Conservation (phyloP, 2,329 filamentous ascomycete genomes). For the Sordariomycetes sp. region DNA sequence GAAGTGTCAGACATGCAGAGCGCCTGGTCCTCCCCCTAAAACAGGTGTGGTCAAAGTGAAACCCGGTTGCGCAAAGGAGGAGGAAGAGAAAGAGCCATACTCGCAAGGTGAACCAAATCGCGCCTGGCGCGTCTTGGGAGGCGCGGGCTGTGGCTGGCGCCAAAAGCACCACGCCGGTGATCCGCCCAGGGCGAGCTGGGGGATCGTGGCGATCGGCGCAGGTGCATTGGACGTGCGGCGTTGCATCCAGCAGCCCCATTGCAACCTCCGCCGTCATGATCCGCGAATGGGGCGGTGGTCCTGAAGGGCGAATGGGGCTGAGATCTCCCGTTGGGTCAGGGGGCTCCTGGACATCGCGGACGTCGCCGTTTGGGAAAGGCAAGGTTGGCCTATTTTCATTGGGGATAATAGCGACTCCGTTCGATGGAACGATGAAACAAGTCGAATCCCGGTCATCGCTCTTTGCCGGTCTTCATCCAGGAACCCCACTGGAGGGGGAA, state of each 20-base stretch:
- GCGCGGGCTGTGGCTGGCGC: background rate
- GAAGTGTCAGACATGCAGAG: background rate
- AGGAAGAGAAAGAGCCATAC: background rate
- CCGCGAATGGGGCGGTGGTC: background rate
- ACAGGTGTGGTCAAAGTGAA: background rate
- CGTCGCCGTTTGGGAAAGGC: background rate
- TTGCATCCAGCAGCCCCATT: slow-evolving; percentile 1
- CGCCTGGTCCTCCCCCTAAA: background rate
- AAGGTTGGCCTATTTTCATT: background rate
- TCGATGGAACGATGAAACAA: background rate
- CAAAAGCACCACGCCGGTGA: background rate
- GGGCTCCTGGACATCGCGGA: background rate
- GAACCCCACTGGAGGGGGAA: background rate
- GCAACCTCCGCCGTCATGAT: slow-evolving; percentile 2
- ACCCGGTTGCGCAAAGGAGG: background rate
- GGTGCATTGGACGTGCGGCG: background rate
- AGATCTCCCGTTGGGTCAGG: background rate
- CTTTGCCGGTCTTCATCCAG: background rate
- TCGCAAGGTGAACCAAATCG: background rate
- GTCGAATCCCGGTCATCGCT: background rate
- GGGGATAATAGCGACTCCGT: background rate
- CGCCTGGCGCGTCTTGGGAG: background rate
- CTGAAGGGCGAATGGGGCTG: background rate
- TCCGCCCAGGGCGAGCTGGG: background rate
- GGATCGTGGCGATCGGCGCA: slow-evolving; percentile 5